Evolutionary conservation across 2,329 filamentous ascomycete species (phyloP), one percentile per base, ranked within the genome.

Genomic region (Phialocephala subalpina): DNA sequence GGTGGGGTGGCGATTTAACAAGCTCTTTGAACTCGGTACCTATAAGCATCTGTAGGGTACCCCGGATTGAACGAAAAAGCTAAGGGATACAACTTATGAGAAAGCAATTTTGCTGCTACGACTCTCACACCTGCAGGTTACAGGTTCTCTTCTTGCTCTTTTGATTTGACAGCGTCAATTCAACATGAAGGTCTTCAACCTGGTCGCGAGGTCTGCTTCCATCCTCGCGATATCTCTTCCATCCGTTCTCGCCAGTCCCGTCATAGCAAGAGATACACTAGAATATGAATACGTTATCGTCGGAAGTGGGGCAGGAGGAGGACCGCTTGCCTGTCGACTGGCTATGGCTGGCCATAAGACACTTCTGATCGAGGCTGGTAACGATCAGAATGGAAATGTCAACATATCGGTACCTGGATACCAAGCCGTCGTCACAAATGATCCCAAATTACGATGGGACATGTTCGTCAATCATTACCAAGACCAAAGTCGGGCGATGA

Each of bases 271-370:
- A 35, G 52, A 55, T 16, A n/a, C 16, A 6, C 63, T 65, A 7
- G 60, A 64, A 22, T 86, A 86, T 76, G 84, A 86, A 62, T 86
- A 86, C 75, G 78, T 86, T n/a, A 78, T 87, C 16, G 82, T 86
- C 20, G 84, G 84, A 8, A 84, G 81, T 25, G 84, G 84, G 16
- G 77, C 83, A 29, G 84, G 84, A 36, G 84, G 84, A 62, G 83
- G 80, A 52, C 82, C 84, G 36, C 72, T 86, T 4, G 83, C 84
- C 29, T 80, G 81, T 55, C 78, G 83, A 62, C 80, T 87, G 52
- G 84, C 84, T 5, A 78, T 83, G 42, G 82, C 82, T 33, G 84
- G 84, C 45, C 80, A 82, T 74, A 83, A 79, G 68, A 82, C 83
- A 9, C 80, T 87, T 25, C 77, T 87, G 3, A 80, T 87, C 27